A percentile compares a stretch with the other conserved stretches of the same genome.
Conservation (phyloP, 2,329 filamentous ascomycete genomes). For the Monosporascus sp. region DNA sequence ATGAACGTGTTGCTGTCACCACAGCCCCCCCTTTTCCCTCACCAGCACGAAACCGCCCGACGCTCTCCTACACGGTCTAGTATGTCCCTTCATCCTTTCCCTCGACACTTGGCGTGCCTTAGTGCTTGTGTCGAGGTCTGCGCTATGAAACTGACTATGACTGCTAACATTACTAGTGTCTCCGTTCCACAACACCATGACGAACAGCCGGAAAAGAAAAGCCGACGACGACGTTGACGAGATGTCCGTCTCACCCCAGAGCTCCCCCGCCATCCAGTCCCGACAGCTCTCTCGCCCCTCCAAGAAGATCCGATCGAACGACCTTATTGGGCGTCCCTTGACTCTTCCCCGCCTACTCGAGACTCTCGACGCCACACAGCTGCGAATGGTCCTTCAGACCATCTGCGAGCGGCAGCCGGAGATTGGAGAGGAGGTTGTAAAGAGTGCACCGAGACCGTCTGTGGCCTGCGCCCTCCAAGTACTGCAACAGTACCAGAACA, state of each 20-base stretch:
- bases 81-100: conserved; percentile 31
- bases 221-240: conserved; percentile 77
- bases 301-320: conserved; percentile 59
- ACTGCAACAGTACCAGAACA: conserved; percentile 73
- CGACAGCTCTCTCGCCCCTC: conserved; percentile 62
- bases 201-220: conserved; percentile 70
- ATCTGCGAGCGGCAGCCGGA: conserved; percentile 87
- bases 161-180: conserved; percentile 29
- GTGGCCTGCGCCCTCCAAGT: conserved; percentile 76
- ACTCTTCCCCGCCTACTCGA: conserved; percentile 73
- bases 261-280: conserved; percentile 69
- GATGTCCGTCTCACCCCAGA: conserved; percentile 84
- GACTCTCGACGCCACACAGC: conserved; percentile 78
- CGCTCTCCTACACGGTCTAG: conserved; percentile 50
- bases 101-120: not conserved
- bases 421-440: conserved; percentile 77
- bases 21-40: conserved; percentile 53
- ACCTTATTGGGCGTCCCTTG: conserved; percentile 55
- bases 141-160: not conserved
- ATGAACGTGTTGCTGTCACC: conserved; percentile 61
- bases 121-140: no score
- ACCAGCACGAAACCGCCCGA: conserved; percentile 51
- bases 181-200: conserved; percentile 50
- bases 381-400: conserved; percentile 80
- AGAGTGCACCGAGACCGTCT: conserved; percentile 80